A percentile compares a stretch with the other conserved stretches of the same genome.
Evolutionary conservation across 768 basidiomycete species (phyloP).

Genomic region (Suillus sp.): DNA sequence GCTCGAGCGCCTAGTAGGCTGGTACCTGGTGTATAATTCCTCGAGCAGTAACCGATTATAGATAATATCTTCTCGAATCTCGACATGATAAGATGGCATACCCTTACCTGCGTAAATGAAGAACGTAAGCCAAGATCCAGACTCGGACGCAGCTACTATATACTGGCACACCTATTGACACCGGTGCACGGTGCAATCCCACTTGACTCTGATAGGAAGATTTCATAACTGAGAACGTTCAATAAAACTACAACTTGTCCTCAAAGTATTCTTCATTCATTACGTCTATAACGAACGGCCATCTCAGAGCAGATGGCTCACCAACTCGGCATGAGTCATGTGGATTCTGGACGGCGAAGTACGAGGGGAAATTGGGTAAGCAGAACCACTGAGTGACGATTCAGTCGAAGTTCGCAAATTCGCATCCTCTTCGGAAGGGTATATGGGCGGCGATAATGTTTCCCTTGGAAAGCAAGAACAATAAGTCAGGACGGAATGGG

Average conservation of each 20-base stretch:
- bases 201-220: neutral
- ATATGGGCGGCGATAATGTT: neutral
- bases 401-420: neutral
- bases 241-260: neutral
- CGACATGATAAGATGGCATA: constrained; percentile 5
- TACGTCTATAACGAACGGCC: neutral
- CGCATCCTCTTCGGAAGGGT: constrained; percentile 2
- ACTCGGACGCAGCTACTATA: neutral
- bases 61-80: neutral
- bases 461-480: neutral
- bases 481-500: constrained; percentile 2
- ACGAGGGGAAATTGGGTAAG: neutral
- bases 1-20: neutral
- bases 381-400: neutral
- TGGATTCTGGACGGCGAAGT: neutral
- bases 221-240: neutral
- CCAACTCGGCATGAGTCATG: neutral
- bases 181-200: neutral
- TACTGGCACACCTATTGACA: neutral
- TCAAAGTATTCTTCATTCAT: neutral
- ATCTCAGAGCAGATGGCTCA: neutral
- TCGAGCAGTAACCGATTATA: neutral
- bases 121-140: neutral
- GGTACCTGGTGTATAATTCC: neutral
- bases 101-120: neutral